Evolutionary conservation across 2,329 filamentous ascomycete genomes (phyloP).

Genomic region (Talaromyces sp.): DNA sequence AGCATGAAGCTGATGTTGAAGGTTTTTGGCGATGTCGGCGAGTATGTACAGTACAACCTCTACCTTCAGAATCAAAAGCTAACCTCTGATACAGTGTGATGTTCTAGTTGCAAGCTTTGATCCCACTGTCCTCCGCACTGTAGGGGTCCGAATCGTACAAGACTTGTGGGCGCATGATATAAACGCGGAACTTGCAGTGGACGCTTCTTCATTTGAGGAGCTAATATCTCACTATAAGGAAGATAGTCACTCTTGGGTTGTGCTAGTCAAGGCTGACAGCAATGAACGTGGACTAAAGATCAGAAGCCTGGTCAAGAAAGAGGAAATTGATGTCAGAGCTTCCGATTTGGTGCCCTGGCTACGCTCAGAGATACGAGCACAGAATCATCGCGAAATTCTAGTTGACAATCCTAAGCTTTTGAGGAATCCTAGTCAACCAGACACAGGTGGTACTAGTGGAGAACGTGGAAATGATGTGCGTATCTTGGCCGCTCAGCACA

Average conservation of each 20-base stretch:
- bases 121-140: slow-evolving; percentile 67
- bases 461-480: slow-evolving; percentile 70
- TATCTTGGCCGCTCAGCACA: slow-evolving; percentile 76
- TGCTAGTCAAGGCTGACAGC: slow-evolving; percentile 73
- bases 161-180: slow-evolving; percentile 80
- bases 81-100: slow-evolving; percentile 61
- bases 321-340: slow-evolving; percentile 73
- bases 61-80: slow-evolving; percentile 5
- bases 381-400: slow-evolving; percentile 59
- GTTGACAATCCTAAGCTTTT: slow-evolving; percentile 44
- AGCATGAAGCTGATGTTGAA: slow-evolving; percentile 65
- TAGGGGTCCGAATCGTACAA: slow-evolving; percentile 72
- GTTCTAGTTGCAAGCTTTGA: slow-evolving; percentile 89
- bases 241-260: slow-evolving; percentile 79
- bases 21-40: slow-evolving; percentile 60
- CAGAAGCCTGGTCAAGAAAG: slow-evolving; percentile 71
- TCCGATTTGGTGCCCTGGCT: slow-evolving; percentile 76
- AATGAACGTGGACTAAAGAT: slow-evolving; percentile 65
- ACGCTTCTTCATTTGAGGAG: slow-evolving; percentile 75
- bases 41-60: slow-evolving; percentile 50
- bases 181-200: slow-evolving; percentile 80
- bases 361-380: slow-evolving; percentile 74
- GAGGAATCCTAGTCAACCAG: slow-evolving; percentile 41
- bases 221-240: slow-evolving; percentile 64
- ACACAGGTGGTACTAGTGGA: slow-evolving; percentile 29